Evolutionary conservation across 164 flowering plant species (phyloP).

Genomic region (Taxillus chinensis): DNA sequence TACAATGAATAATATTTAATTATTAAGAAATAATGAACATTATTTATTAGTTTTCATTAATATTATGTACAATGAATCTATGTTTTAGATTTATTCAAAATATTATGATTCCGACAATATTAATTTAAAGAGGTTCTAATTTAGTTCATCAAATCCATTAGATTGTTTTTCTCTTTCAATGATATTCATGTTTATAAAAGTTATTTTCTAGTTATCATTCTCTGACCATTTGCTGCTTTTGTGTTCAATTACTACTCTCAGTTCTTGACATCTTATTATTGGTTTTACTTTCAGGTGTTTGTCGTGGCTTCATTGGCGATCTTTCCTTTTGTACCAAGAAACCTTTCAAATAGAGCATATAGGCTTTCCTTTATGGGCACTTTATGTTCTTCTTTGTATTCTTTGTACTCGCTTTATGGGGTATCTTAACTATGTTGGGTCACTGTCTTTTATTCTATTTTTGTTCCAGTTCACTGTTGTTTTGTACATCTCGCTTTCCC

Average conservation of each 20-base stretch:
- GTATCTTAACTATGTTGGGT: slow-evolving; percentile 23
- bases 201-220: no score
- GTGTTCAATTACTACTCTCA: not conserved
- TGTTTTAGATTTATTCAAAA: no score
- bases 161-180: no score
- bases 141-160: no score
- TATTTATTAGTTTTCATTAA: no score
- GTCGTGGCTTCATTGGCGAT: slow-evolving; percentile 83
- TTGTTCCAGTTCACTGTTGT: not conserved
- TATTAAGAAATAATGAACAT: no score
- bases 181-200: no score
- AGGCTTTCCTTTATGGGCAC: slow-evolving; percentile 88
- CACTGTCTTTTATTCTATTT: not conserved
- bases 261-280: not conserved
- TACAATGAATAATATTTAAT: no score
- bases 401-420: slow-evolving; percentile 84
- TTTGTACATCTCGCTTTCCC: slow-evolving; percentile 1
- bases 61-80: no score
- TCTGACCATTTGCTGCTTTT: no score
- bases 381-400: slow-evolving; percentile 64
- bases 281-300: slow-evolving; percentile 42
- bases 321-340: slow-evolving; percentile 62
- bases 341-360: slow-evolving; percentile 76
- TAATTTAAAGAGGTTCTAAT: no score
- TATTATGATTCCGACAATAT: no score